These are phyloP conservation scores for Cymbopogon citratus DNA, from an alignment of 176 grass and related monocot genomes.

Conservation along the genomic window DNA sequence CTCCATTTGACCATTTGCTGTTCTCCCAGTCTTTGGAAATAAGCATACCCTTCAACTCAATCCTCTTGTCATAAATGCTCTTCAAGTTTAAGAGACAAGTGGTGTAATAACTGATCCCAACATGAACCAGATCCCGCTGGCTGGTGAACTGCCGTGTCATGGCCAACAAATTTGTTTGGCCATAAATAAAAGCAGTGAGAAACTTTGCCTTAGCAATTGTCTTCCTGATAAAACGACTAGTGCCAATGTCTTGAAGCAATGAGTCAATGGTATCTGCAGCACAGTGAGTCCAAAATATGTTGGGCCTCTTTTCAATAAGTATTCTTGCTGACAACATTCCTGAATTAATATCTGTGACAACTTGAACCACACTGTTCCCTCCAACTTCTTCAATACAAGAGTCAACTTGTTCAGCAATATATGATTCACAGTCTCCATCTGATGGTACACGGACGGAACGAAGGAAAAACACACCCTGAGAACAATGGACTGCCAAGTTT, in stretches of 20 bases:
- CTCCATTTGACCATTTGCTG: conserved; percentile 12
- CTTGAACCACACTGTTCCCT: background rate
- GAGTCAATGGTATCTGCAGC: background rate
- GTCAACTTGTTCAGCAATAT: background rate
- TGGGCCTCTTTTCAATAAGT: background rate
- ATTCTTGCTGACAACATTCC: background rate
- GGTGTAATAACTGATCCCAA: background rate
- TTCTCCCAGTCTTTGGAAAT: conserved; percentile 27
- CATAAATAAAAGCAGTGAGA: conserved; percentile 20
- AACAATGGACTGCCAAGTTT: background rate
- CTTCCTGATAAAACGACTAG: conserved; percentile 3
- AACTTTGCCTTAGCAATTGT: conserved; percentile 12
- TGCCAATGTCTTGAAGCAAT: conserved; percentile 20
- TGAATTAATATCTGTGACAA: background rate
- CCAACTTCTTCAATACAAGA: conserved; percentile 31
- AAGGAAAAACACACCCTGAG: background rate
- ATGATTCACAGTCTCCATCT: background rate
- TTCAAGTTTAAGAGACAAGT: conserved; percentile 14
- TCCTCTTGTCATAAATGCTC: conserved; percentile 18
- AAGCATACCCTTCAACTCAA: conserved; percentile 22
- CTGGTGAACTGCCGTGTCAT: conserved; percentile 12
- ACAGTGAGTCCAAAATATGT: conserved; percentile 19
- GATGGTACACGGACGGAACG: background rate
- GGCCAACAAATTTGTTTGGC: background rate
- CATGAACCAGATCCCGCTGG: conserved; percentile 14